Percentiles rank a stretch among this genome's conserved stretches.
phyloP scores from a whole-genome alignment of 2,329 filamentous ascomycete genomes.

The Fusarium sp. region DNA sequence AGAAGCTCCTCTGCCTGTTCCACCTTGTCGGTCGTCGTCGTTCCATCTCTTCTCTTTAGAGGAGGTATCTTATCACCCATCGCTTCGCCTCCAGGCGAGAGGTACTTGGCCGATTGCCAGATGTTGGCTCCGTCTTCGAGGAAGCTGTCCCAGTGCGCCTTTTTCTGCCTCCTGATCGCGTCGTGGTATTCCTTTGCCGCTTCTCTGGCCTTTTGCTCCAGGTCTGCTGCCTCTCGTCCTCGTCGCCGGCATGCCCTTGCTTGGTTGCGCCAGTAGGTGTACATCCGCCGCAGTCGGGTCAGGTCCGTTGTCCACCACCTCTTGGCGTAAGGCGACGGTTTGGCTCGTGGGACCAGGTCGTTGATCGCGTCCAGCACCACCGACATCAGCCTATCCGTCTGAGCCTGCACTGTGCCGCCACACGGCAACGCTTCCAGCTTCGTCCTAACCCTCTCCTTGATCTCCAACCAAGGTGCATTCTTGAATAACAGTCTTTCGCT shows the following conservation, averaged over 20 bases:
- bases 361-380: neutral
- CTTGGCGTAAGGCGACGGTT: neutral
- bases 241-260: neutral
- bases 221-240: neutral
- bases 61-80: neutral
- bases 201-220: neutral
- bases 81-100: neutral
- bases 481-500: slow-evolving; percentile 38
- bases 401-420: too few species aligned
- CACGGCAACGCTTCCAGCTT: neutral
- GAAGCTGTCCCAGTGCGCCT: neutral
- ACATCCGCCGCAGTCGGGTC: neutral
- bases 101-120: neutral
- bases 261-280: neutral
- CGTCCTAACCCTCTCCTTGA: slow-evolving; percentile 1
- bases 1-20: neutral
- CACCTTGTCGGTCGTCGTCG: neutral
- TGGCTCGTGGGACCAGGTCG: neutral
- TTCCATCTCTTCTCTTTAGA: neutral
- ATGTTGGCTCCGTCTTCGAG: too few species aligned
- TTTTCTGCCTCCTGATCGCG: neutral
- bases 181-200: neutral
- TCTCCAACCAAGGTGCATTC: slow-evolving; percentile 36
- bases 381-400: too few species aligned
- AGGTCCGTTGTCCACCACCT: neutral